phyloP scores from a whole-genome alignment of 805 yeast species.

The Hanseniaspora hatyaiensis region DNA sequence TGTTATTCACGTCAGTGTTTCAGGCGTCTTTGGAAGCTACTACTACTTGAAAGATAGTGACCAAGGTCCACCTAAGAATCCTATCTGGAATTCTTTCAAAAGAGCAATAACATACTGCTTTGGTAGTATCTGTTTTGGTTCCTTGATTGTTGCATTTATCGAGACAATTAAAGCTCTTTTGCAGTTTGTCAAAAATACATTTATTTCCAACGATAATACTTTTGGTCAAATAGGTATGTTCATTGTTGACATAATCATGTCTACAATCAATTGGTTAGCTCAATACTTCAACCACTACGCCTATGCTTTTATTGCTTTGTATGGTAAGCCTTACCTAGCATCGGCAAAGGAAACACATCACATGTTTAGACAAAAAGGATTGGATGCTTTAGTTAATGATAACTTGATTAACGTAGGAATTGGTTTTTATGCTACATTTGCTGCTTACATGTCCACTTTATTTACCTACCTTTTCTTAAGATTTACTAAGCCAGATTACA shows the following conservation, averaged over 20 bases:
- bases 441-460: slow-evolving; percentile 53
- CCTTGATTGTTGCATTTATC: slow-evolving; percentile 56
- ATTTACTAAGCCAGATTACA: slow-evolving; percentile 58
- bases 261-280: slow-evolving; percentile 65
- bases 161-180: slow-evolving; percentile 53
- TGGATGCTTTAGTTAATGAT: slow-evolving; percentile 76
- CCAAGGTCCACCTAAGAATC: slow-evolving; percentile 66
- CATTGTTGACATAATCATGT: slow-evolving; percentile 47
- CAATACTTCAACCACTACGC: slow-evolving; percentile 85
- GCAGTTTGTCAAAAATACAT: slow-evolving; percentile 32
- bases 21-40: slow-evolving; percentile 88
- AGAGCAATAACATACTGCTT: slow-evolving; percentile 76
- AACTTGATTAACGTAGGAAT: slow-evolving; percentile 69
- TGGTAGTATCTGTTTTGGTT: slow-evolving; percentile 84
- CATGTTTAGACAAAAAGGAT: slow-evolving; percentile 64
- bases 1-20: slow-evolving; percentile 64
- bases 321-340: slow-evolving; percentile 63
- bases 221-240: slow-evolving; percentile 44
- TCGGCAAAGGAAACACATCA: slow-evolving; percentile 78
- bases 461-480: slow-evolving; percentile 55
- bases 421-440: slow-evolving; percentile 61
- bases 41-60: slow-evolving; percentile 66
- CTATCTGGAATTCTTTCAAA: slow-evolving; percentile 69
- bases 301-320: slow-evolving; percentile 72
- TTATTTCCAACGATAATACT: slow-evolving; percentile 38